Conservation (phyloP, 2,329 filamentous ascomycete species). For the Ceratocystis cacaofunesta region DNA sequence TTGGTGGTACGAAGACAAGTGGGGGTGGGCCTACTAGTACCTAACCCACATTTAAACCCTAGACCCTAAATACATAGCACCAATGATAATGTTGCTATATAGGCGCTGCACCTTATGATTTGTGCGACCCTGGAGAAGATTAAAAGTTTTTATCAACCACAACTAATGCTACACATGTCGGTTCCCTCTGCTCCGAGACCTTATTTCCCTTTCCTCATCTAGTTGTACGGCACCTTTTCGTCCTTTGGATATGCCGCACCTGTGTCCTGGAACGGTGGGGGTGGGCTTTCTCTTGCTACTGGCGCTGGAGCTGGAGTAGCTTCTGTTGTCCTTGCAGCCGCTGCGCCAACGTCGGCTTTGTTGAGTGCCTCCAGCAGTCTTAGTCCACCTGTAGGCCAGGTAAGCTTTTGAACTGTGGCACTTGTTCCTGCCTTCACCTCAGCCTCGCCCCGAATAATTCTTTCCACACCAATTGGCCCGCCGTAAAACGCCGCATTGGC, state of each 20-base stretch:
- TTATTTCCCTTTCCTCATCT: background rate
- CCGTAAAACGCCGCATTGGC: conserved; percentile 82
- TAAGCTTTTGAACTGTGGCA: background rate
- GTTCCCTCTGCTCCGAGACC: background rate
- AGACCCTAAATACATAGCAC: background rate
- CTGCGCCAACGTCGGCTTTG: background rate
- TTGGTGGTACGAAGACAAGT: background rate
- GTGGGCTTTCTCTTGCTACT: background rate
- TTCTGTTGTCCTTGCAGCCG: background rate
- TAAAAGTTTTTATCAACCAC: too few species aligned
- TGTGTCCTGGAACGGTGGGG: background rate
- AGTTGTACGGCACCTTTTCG: background rate
- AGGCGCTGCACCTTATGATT: background rate
- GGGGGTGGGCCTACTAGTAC: background rate
- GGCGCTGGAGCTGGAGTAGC: background rate
- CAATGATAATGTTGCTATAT: background rate
- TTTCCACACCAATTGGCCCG: conserved; percentile 33
- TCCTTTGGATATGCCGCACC: background rate
- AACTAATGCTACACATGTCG: too few species aligned
- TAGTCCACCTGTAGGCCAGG: conserved; percentile 8
- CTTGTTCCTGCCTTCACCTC: background rate
- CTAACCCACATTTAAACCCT: background rate
- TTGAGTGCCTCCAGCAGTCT: conserved; percentile 9
- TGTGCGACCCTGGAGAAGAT: background rate
- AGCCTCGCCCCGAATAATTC: conserved; percentile 32